A percentile compares a stretch with the other conserved stretches of the same genome.
Evolutionary conservation across 1,139 yeast genomes (phyloP).

Genomic region (Hyphopichia pseudoburtonii): DNA sequence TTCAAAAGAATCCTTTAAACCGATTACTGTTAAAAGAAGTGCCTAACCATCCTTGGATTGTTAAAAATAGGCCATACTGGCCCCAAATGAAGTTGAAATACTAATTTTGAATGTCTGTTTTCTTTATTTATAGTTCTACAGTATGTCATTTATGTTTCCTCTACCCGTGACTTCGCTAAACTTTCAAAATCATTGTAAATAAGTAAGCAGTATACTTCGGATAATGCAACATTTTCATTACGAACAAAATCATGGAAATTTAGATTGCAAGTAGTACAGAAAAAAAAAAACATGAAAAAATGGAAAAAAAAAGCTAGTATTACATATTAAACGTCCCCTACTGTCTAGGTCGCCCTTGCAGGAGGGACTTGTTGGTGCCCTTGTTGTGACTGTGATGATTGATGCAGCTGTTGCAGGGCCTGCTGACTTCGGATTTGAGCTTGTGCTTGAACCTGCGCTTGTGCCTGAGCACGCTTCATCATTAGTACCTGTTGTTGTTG

Average conservation of each 20-base stretch:
- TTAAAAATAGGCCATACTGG: slow-evolving; percentile 55
- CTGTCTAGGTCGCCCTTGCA: too few relatives aligned
- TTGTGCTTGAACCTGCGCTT: slow-evolving; percentile 24
- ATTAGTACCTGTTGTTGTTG: slow-evolving; percentile 28
- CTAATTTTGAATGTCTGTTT: slow-evolving; percentile 1
- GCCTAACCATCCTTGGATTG: slow-evolving; percentile 79
- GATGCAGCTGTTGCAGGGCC: slow-evolving; percentile 17
- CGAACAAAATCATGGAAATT: too few relatives aligned
- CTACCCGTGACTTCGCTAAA: neutral
- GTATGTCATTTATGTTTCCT: neutral
- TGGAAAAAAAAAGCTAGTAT: neutral
- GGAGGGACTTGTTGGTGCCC: neutral
- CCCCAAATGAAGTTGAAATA: slow-evolving; percentile 18
- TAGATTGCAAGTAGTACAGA: neutral
- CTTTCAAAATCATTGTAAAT: neutral
- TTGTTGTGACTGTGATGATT: neutral
- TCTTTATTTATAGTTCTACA: too few relatives aligned
- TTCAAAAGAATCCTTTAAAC: slow-evolving; percentile 68
- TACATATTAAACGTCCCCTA: too few relatives aligned
- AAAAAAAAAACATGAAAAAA: too few relatives aligned
- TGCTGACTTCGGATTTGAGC: slow-evolving; percentile 21
- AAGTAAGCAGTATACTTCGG: neutral
- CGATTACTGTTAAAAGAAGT: slow-evolving; percentile 64
- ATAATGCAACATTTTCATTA: too few relatives aligned
- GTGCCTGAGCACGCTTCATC: slow-evolving; percentile 30